phyloP scores from a whole-genome alignment of 164 flowering plant genomes.

The Aristolochia fimbriata region DNA sequence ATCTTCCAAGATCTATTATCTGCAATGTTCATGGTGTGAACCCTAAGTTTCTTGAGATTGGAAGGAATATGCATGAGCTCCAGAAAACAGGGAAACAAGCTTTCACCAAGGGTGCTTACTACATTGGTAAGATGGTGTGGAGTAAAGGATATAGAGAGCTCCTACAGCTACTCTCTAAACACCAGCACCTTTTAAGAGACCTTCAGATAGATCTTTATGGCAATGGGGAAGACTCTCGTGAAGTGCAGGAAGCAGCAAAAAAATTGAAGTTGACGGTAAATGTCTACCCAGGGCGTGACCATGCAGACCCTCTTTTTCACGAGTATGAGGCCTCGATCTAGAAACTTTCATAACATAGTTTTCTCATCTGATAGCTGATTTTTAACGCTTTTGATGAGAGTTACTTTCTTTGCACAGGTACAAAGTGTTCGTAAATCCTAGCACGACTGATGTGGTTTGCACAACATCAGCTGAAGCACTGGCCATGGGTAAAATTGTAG shows the following conservation, averaged over 20 bases:
- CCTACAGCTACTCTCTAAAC: slow-evolving; percentile 49
- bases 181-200: slow-evolving; percentile 62
- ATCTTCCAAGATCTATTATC: slow-evolving; percentile 67
- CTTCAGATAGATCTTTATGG: slow-evolving; percentile 85
- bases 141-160: slow-evolving; percentile 89
- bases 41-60: slow-evolving; percentile 35
- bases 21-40: slow-evolving; percentile 83
- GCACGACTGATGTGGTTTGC: slow-evolving; percentile 13
- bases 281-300: slow-evolving; percentile 86
- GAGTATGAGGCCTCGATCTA: slow-evolving; percentile 50
- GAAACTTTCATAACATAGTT: background rate
- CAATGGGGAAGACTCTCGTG: slow-evolving; percentile 72
- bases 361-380: background rate
- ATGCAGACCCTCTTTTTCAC: slow-evolving; percentile 83
- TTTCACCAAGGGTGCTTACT: slow-evolving; percentile 73
- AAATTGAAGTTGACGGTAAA: slow-evolving; percentile 46
- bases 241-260: slow-evolving; percentile 62
- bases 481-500: background rate
- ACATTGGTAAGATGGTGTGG: slow-evolving; percentile 97
- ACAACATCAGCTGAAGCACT: slow-evolving; percentile 91
- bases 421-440: slow-evolving; percentile 88
- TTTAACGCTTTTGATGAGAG: background rate
- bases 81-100: slow-evolving; percentile 36
- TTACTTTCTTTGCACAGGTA: slow-evolving; percentile 32
- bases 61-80: slow-evolving; percentile 49